Evolutionary conservation across 1,284 basidiomycete species (phyloP), one percentile per base, ranked within the genome.

Genomic region (Mycena citricolor): DNA sequence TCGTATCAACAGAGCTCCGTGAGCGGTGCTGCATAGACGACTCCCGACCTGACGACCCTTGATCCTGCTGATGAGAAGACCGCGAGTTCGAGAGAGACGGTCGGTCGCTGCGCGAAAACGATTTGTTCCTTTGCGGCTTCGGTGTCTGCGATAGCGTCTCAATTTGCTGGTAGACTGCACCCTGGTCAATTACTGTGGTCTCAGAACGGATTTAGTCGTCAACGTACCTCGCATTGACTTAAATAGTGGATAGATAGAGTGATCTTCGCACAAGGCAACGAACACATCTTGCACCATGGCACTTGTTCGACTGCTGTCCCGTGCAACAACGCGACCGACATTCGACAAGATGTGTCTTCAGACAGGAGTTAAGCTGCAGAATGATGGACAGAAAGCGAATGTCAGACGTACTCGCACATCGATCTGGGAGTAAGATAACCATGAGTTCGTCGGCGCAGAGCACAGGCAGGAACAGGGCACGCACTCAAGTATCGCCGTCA

Each of bases 401-500:
- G 54, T 34, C 42, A 24, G 32, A 79, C 87, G 63, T 66, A 90
- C 88, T 90, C 86, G 86, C 86, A 90, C 57, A 89, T 73, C 52
- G 85, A 79, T 66, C 88, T 90, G 59, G 31, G 46, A 51, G 53
- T 32, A 55, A 51, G 57, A 44, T 14, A n/a, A 24, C 4, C 30
- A 16, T 25, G 33, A 26, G 33, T 47, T 41, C 25, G n/a, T n/a
- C n/a, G n/a, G n/a, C n/a, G n/a, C n/a, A n/a, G n/a, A n/a, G n/a
- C n/a, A n/a, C n/a, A n/a, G n/a, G n/a, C n/a, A n/a, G n/a, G n/a
- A n/a, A 28, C 33, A 32, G 38, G 29, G 20, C 14, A 80, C 90
- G 68, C 62, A 93, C 92, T 95, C 92, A 31, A 94, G 70, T 51
- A 94, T 87, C n/a, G 91, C 91, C 10, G 92, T 94, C 42, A 94